phyloP scores from a whole-genome alignment of 2,329 filamentous ascomycete genomes.

The Diaporthe vexans region DNA sequence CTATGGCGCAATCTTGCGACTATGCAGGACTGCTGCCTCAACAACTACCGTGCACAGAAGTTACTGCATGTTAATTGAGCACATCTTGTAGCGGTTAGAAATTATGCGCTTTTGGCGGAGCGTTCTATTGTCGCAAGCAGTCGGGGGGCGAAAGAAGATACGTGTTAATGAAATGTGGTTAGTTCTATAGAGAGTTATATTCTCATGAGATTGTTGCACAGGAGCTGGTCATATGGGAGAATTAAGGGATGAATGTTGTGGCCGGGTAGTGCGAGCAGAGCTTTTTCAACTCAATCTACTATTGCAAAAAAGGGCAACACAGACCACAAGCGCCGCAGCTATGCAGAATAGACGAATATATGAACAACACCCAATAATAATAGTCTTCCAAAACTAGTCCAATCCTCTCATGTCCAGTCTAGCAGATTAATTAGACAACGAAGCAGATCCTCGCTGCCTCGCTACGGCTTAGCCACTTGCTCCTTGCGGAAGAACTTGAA shows the following conservation, averaged over 20 bases:
- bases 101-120: too few species aligned
- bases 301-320: background rate
- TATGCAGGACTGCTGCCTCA: background rate
- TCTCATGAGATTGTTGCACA: too few species aligned
- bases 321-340: slow-evolving; percentile 9
- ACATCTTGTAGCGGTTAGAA: too few species aligned
- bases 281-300: background rate
- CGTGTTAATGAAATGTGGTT: too few species aligned
- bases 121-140: too few species aligned
- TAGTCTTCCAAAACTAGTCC: background rate
- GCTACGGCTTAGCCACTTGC: slow-evolving; percentile 67
- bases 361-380: background rate
- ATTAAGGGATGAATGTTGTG: background rate
- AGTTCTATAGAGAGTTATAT: too few species aligned
- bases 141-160: too few species aligned
- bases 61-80: too few species aligned
- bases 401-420: background rate
- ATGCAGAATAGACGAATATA: background rate
- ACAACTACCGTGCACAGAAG: too few species aligned
- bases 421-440: background rate
- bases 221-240: too few species aligned
- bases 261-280: background rate
- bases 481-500: slow-evolving; percentile 70
- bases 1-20: slow-evolving; percentile 27
- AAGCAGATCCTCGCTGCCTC: background rate